Evolutionary conservation across 1,284 basidiomycete species (phyloP), one percentile per base, ranked within the genome.

Genomic region (Sporisorium iseilematis-ciliati): DNA sequence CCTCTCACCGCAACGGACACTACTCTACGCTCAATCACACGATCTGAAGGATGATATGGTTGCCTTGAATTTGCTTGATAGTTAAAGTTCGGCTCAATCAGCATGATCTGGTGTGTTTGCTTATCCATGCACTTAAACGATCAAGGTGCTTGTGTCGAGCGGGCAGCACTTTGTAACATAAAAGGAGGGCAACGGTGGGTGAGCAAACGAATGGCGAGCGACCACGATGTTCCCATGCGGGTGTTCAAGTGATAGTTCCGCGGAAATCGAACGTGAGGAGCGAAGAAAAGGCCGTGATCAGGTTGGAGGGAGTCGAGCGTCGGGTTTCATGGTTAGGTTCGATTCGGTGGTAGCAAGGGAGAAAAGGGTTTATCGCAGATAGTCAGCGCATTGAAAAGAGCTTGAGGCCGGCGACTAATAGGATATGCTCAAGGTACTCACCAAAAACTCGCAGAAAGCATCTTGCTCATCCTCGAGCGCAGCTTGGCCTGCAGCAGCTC

Each of bases 391-490:
- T n/a, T 26, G 52, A 8, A 29, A n/a, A 21, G 18, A 42, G 40
- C 20, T 42, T 4, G 8, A 54, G 4, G 3, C 11, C 12, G 25
- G 11, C 23, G 20, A 16, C 35, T 16, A 14, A 38, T 14, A 12
- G 35, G 35, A 4, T 38, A 45, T 16, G 14, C 29, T 26, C n/a
- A 12, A 54, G 14, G 18, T 23, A 63, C 76, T 14, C 55, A 75
- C 72, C 67, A 81, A 43, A 43, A 81, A 79, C 35, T 81, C 79
- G 57, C 78, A 76, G 50, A 79, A 81, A 3, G 77, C 79, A 46
- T 81, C 65, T 48, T 76, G 75, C 49, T 74, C 60, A 4, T 75
- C 71, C n/a, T 70, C 75, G 50, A 64, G 50, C 16, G 53, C 49
- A 41, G 62, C 58, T 16, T 74, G 75, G 20, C 52, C 58, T n/a